phyloP scores from a whole-genome alignment of 2,329 filamentous ascomycete species.

The Fusarium sp. region DNA sequence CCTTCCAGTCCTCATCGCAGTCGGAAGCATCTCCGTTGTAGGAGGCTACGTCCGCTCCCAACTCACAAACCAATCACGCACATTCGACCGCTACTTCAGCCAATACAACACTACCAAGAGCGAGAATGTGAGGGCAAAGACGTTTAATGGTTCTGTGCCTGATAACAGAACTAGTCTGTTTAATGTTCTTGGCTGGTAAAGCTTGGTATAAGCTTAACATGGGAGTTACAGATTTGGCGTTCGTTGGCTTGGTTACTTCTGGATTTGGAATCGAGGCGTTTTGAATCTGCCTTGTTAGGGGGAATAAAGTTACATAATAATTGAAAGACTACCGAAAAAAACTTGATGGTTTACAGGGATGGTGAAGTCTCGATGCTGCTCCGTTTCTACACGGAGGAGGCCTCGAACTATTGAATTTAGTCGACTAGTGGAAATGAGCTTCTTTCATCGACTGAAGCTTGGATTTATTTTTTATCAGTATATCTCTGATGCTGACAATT shows the following conservation, averaged over 20 bases:
- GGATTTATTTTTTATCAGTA: background rate
- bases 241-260: background rate
- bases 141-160: conserved; percentile 39
- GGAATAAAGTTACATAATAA: conserved; percentile 4
- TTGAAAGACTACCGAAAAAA: conserved; percentile 1
- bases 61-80: conserved; percentile 34
- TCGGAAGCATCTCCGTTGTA: conserved; percentile 38
- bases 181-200: conserved; percentile 42
- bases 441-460: background rate
- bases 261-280: conserved; percentile 4
- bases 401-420: background rate
- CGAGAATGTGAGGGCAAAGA: conserved; percentile 34
- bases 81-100: conserved; percentile 41
- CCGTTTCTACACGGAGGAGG: conserved; percentile 3
- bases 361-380: background rate
- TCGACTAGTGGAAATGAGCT: conserved; percentile 8
- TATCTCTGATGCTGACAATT: background rate
- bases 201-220: background rate
- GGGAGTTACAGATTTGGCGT: background rate
- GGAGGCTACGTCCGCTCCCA: conserved; percentile 34
- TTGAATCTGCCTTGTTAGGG: conserved; percentile 10
- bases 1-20: conserved; percentile 38
- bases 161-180: conserved; percentile 42
- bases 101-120: conserved; percentile 42
- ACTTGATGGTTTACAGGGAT: background rate